These are phyloP conservation scores for Fusarium virguliforme DNA, from an alignment of 2,329 filamentous ascomycete genomes.

Conservation along the genomic window DNA sequence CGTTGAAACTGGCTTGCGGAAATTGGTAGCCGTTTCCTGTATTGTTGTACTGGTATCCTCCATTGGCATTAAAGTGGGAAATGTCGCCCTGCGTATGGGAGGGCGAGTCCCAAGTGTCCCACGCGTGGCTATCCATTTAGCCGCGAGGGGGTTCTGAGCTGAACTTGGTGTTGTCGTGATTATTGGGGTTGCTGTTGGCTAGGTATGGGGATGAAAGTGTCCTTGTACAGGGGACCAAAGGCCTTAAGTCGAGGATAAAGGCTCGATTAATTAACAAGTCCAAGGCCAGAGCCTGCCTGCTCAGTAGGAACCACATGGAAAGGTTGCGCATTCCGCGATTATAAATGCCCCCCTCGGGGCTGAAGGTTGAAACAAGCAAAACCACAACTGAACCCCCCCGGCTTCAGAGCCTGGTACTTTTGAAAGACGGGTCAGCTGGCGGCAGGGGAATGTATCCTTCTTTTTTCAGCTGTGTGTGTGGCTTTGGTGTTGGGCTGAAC, in stretches of 20 bases:
- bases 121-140: conserved; percentile 6
- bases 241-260: background rate
- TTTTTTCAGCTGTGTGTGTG: conserved; percentile 3
- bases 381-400: background rate
- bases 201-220: background rate
- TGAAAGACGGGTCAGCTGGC: background rate
- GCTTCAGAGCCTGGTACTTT: background rate
- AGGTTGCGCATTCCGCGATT: background rate
- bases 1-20: conserved; percentile 49
- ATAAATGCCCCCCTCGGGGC: background rate
- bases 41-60: conserved; percentile 7
- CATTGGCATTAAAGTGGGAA: background rate
- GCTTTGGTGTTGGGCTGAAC: conserved; percentile 12
- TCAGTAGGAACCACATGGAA: background rate
- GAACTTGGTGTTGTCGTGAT: conserved; percentile 1
- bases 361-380: conserved; percentile 8
- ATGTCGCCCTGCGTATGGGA: background rate
- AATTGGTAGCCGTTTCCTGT: conserved; percentile 4
- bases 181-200: conserved; percentile 1
- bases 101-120: background rate
- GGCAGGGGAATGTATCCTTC: background rate
- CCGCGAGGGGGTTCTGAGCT: background rate
- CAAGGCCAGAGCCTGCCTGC: conserved; percentile 2
- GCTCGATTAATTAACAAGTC: background rate
- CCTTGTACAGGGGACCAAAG: background rate